Conservation (phyloP, 805 yeast species). For the Yamadazyma sp. region DNA sequence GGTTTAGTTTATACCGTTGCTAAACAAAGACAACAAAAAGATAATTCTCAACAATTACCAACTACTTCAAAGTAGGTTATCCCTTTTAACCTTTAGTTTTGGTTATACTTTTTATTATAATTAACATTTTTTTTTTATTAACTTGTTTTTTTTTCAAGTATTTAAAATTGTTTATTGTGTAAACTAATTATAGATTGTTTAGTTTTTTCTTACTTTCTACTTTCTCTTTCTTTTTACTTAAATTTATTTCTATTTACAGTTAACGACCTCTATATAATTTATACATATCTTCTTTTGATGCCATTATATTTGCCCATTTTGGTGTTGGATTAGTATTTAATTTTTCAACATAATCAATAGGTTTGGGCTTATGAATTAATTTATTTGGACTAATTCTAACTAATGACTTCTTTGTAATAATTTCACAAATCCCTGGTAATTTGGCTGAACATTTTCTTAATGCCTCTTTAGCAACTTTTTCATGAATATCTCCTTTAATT, state of each 20-base stretch:
- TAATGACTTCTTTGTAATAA: constrained; percentile 59
- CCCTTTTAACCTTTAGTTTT: too few relatives aligned
- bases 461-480: constrained; percentile 85
- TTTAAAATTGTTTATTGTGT: background rate
- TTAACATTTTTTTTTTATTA: too few relatives aligned
- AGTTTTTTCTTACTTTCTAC: background rate
- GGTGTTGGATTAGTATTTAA: constrained; percentile 62
- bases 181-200: background rate
- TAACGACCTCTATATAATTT: constrained; percentile 39
- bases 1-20: constrained; percentile 96
- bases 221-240: background rate
- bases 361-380: constrained; percentile 46
- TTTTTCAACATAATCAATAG: constrained; percentile 52
- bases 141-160: background rate
- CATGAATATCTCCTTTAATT: constrained; percentile 78
- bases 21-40: constrained; percentile 80
- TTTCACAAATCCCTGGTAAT: constrained; percentile 89
- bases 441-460: constrained; percentile 86
- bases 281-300: constrained; percentile 50
- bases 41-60: constrained; percentile 30
- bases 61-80: too few relatives aligned
- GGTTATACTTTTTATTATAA: too few relatives aligned
- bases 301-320: constrained; percentile 54
- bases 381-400: constrained; percentile 70
- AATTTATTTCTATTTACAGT: constrained; percentile 1